Evolutionary conservation across 1,139 yeast species (phyloP), one percentile per base, ranked within the genome.

Genomic region (Magnusiomyces paraingens): DNA sequence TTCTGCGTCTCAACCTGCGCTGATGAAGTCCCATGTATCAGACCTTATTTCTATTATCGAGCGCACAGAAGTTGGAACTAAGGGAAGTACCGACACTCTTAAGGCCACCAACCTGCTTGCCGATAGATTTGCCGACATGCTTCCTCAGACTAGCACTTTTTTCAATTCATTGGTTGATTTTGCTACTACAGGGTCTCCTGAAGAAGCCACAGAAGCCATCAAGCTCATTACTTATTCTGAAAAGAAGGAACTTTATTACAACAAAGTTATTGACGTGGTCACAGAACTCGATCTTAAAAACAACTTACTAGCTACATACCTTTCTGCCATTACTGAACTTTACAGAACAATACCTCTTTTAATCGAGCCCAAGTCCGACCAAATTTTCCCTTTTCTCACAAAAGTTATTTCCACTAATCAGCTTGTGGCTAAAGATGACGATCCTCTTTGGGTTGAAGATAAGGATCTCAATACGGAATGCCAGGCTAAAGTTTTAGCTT

Each of bases 161-260:
- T 59, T 62, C 51, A 56, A 58, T 12, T 65, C 73, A 4, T 59
- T 74, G 43, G 70, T 73, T 50, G 66, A 69, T 1, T 68, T 83
- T 40, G 78, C 86, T 0, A 57, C 73, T 0, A 62, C 64, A 1
- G 94, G 94, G 0, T 69, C 79, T 0, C 81, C 88, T 1, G 58
- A 64, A 12, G 89, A 85, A 61, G 86, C 93, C 0, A 81, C 78
- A 62, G 86, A 83, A 65, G 78, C 91, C 0, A 71, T 82, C 10
- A 83, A 81, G 62, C 72, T 86, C 8, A 62, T 87, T n/a, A 70
- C 80, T 36, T 71, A 79, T 32, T 68, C 73, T 1, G 71, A 72
- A 47, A 74, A 75, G 43, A 59, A 59, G 44, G 80, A 76, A 41
- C 64, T 70, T 3, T 66, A 70, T 26, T 67, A 76, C 18, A 69